Base-by-base conservation (phyloP, 2,329 filamentous ascomycete genomes). In the Zasmidium angulare region DNA sequence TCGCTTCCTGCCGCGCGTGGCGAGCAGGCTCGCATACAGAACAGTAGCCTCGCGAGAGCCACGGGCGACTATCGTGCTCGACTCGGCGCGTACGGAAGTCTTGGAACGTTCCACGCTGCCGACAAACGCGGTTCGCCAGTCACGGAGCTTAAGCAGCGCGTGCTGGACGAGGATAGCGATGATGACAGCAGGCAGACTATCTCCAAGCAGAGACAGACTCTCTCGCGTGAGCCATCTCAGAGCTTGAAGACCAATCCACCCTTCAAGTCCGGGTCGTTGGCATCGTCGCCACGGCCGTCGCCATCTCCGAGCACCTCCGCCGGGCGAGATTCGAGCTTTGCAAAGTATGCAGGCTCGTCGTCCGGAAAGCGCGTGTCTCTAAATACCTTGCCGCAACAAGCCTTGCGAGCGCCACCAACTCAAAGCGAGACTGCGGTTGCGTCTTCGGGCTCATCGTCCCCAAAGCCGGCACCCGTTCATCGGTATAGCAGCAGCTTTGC, bases 401-500 rank as follows among this genome's bases (percentile, higher is more conserved):
- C 88, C 1, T 77, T 92, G 7, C 82, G 89, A 55, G 86, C 87
- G 9, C 86, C 82, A 0, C 86, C 89, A 3, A 77, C 85, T 6
- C 78, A 83, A 14, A 82, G 85, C 56, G 86, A 89, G 23, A 83
- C 82, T 60, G 79, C 83, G 0, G 80, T 86, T 59, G 82, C 89
- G 10, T 86, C 85, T 36, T 87, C 91, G 7, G 79, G 85, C 56
- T 86, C 88, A 4, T 86, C 89, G 56, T 96, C 92, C 7, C 92
- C 93, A 1, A 89, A 89, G 62, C 90, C 91, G 3, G 82, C 86
- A 9, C 86, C 89, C 0, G 86, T 90, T n/a, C 88, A 87, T 61
- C 87, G 90, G 50, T 98, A 96, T 72, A 96, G 91, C 74, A 98
- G 93, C 75, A 96, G 93, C 70, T 99, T 99, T 70, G 90, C 89